These are phyloP conservation scores for Phytophthora foliorum DNA, from an alignment of 352 stramenopile species.

Conservation along the genomic window DNA sequence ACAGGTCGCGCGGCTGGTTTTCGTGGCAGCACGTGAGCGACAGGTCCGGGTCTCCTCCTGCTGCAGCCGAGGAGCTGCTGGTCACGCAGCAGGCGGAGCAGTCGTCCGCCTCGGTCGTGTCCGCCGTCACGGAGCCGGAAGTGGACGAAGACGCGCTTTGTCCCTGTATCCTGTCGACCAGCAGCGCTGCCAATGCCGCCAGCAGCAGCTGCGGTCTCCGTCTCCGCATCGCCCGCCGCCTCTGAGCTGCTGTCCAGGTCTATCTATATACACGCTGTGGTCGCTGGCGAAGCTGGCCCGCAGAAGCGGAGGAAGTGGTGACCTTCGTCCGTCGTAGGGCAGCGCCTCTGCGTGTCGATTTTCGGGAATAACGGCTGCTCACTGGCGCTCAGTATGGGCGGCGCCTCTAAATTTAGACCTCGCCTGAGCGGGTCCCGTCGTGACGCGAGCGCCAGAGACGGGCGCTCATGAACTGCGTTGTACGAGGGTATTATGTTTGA, in stretches of 20 bases:
- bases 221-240: constrained; percentile 42
- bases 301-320: constrained; percentile 36
- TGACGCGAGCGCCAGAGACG: constrained; percentile 15
- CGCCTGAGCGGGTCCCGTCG: constrained; percentile 7
- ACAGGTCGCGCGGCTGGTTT: constrained; percentile 54
- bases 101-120: constrained; percentile 54
- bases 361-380: constrained; percentile 40
- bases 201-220: constrained; percentile 41
- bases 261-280: constrained; percentile 27
- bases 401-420: constrained; percentile 38
- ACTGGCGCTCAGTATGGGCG: constrained; percentile 34
- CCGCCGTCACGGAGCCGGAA: constrained; percentile 4
- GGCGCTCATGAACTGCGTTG: background rate
- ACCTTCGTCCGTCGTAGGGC: constrained; percentile 36
- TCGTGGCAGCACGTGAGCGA: constrained; percentile 67
- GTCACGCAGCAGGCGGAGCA: constrained; percentile 67
- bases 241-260: constrained; percentile 7
- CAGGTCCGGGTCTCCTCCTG: constrained; percentile 36
- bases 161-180: constrained; percentile 24
- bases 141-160: constrained; percentile 27
- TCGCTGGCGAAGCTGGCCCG: constrained; percentile 20
- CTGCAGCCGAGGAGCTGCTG: constrained; percentile 31
- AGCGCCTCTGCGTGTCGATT: constrained; percentile 32
- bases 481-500: background rate
- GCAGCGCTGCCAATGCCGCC: constrained; percentile 12